phyloP scores from a whole-genome alignment of 2,329 filamentous ascomycete species.

The Pestalotiopsis sp. region DNA sequence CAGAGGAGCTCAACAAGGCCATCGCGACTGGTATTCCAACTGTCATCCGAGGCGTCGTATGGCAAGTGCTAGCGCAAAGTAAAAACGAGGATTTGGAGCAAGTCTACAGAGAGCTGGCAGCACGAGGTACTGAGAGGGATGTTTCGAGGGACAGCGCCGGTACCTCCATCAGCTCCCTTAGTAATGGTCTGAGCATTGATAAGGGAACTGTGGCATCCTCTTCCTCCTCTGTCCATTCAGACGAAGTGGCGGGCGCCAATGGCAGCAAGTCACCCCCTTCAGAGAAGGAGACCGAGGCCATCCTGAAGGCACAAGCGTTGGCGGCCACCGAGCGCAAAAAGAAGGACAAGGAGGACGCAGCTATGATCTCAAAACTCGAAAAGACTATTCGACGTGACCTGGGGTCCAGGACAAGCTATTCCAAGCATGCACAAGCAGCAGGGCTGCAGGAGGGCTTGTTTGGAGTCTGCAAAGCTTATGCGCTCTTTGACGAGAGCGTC shows the following conservation, averaged over 20 bases:
- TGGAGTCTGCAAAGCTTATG: constrained; percentile 96
- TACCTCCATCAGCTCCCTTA: constrained; percentile 52
- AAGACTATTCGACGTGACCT: constrained; percentile 90
- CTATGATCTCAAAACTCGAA: constrained; percentile 78
- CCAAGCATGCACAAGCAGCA: constrained; percentile 89
- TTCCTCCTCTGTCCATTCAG: constrained; percentile 80
- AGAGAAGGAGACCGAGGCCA: constrained; percentile 65
- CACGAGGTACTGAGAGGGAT: constrained; percentile 81
- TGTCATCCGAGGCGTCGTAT: constrained; percentile 96
- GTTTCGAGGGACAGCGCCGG: constrained; percentile 62
- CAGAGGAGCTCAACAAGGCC: constrained; percentile 86
- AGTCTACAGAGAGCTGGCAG: constrained; percentile 81
- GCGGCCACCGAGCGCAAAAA: constrained; percentile 71
- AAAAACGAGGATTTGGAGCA: constrained; percentile 88
- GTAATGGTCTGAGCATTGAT: constrained; percentile 58
- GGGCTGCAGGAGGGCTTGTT: constrained; percentile 93
- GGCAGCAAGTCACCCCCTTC: constrained; percentile 56
- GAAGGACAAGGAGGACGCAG: constrained; percentile 77
- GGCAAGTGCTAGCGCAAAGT: constrained; percentile 95
- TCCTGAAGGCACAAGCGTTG: constrained; percentile 66
- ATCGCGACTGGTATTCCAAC: constrained; percentile 93
- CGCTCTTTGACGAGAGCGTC: constrained; percentile 89
- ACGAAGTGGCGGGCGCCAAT: constrained; percentile 66
- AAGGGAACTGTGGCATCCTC: constrained; percentile 76
- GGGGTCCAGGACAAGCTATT: constrained; percentile 91